These are phyloP conservation scores for Lolium perenne DNA, from an alignment of 176 grass and related monocot species.

Conservation along the genomic window DNA sequence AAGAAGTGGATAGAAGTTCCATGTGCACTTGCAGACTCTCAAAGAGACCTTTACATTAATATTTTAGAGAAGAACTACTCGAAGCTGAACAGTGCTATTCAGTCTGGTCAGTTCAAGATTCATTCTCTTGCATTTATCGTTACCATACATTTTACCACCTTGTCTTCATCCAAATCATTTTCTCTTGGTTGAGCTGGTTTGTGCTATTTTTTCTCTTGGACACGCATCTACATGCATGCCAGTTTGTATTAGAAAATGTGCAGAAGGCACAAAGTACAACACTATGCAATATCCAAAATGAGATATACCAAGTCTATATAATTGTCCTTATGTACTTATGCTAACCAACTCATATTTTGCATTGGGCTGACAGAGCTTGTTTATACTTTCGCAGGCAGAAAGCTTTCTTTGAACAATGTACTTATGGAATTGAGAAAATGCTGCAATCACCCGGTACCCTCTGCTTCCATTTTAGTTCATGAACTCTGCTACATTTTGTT, in stretches of 20 bases:
- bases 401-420: slow-evolving; percentile 67
- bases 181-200: neutral
- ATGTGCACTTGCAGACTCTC: slow-evolving; percentile 62
- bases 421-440: slow-evolving; percentile 66
- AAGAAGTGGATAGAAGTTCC: slow-evolving; percentile 88
- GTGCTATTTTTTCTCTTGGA: slow-evolving; percentile 1
- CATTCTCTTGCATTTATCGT: neutral
- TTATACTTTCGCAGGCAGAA: slow-evolving; percentile 51
- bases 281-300: neutral
- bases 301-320: neutral
- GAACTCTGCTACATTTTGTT: slow-evolving; percentile 26
- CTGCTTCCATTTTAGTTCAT: slow-evolving; percentile 27
- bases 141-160: neutral
- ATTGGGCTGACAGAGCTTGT: neutral
- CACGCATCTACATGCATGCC: slow-evolving; percentile 12
- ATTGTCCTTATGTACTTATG: neutral
- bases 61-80: slow-evolving; percentile 78
- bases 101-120: slow-evolving; percentile 45
- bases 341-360: neutral
- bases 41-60: slow-evolving; percentile 74
- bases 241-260: neutral
- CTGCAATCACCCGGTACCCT: slow-evolving; percentile 69
- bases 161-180: neutral
- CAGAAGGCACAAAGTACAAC: neutral
- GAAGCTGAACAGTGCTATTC: slow-evolving; percentile 63